These are phyloP conservation scores for Chiua virens DNA, from an alignment of 768 basidiomycete species.

Conservation along the genomic window DNA sequence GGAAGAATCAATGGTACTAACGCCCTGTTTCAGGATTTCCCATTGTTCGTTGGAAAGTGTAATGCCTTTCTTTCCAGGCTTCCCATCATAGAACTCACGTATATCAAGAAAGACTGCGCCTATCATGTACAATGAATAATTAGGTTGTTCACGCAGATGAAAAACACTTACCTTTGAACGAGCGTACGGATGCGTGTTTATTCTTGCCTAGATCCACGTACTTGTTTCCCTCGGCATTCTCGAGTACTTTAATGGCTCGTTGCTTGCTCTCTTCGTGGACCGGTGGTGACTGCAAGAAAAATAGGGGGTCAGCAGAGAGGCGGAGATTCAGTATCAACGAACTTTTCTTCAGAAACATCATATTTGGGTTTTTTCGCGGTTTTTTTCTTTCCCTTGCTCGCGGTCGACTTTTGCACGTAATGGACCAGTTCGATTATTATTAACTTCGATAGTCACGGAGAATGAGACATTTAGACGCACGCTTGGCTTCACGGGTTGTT, in stretches of 20 bases:
- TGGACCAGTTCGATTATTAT: background rate
- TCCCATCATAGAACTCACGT: conserved; percentile 73
- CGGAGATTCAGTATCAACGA: background rate
- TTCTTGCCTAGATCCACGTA: conserved; percentile 74
- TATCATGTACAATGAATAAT: conserved; percentile 28
- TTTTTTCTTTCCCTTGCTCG: conserved; percentile 9
- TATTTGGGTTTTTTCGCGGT: conserved; percentile 41
- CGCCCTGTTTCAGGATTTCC: conserved; percentile 50
- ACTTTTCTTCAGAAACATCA: conserved; percentile 4
- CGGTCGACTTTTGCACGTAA: background rate
- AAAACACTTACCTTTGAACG: conserved; percentile 42
- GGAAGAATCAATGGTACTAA: conserved; percentile 50
- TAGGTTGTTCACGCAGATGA: background rate
- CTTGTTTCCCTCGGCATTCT: conserved; percentile 34
- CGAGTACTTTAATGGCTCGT: conserved; percentile 6
- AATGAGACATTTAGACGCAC: background rate
- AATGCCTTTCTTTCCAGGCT: conserved; percentile 83
- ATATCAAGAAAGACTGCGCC: conserved; percentile 65
- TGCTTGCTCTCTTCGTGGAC: conserved; percentile 1
- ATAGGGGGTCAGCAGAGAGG: conserved; percentile 16
- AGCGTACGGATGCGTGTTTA: conserved; percentile 58
- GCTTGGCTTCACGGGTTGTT: conserved; percentile 12
- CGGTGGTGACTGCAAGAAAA: conserved; percentile 11
- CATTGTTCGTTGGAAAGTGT: conserved; percentile 68
- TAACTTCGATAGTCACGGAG: background rate